Base-by-base conservation (phyloP, 495 filamentous ascomycete species). In the Penicillium alfredii region DNA sequence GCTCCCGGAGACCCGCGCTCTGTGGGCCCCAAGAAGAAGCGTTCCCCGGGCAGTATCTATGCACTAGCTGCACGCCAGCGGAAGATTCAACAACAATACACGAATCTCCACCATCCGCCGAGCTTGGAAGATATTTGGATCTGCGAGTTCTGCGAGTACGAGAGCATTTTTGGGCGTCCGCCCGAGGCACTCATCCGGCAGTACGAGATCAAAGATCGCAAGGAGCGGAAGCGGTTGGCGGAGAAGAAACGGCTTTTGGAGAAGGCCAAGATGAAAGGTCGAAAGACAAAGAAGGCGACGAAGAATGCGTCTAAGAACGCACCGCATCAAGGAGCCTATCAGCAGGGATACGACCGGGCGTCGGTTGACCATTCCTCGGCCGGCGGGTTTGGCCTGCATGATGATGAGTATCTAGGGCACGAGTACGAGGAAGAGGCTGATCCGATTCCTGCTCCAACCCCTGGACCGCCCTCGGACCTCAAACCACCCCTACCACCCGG, bases 131-230 rank as follows among this genome's bases (percentile, higher is more conserved):
- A 93, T 42, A 75, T 85, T 16, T 97, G 89, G 87, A 86, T 96
- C 30, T 98, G 92, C 61, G 88, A 92, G 45, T 89, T 93, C 55
- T 90, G 86, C 56, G 82, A 92, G 50, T 88, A 93, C 49, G 84
- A 93, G 55, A 74, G 77, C 29, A 90, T 94, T 29, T 93, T 93
- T 55, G 85, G 89, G 10, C 68, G 66, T 28, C 82, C 86, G 4
- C 92, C 90, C 0, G 73, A 78, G 45, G 89, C 90, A 26, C 62
- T 97, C 33, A 87, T 96, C 40, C 76, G 86, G 23, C 82, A 89
- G 47, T 97, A 96, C 49, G 90, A 97, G 61, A 82, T 89, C 60
- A 95, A 94, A 56, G 90, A 95, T 55, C 79, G 87, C 12, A 81
- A 83, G 36, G 82, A 87, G 55, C 81, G 85, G 25, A 84, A 87